phyloP scores from a whole-genome alignment of 2,329 filamentous ascomycete genomes.

The Claviceps sp. region DNA sequence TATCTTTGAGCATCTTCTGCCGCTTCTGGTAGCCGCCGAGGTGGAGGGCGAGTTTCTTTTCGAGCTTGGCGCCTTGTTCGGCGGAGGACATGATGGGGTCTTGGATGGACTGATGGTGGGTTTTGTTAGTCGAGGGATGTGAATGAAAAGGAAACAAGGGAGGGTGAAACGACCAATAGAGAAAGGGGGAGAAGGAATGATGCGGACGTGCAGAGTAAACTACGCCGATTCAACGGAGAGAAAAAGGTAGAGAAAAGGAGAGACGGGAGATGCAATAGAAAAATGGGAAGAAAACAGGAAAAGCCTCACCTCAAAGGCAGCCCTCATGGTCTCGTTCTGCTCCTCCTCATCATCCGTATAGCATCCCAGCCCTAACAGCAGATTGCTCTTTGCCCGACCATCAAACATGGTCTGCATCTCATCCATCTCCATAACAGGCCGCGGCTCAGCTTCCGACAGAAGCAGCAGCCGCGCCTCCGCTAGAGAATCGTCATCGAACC shows the following conservation, averaged over 20 bases:
- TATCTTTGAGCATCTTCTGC: conserved; percentile 64
- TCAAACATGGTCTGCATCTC: conserved; percentile 42
- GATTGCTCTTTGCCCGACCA: conserved; percentile 35
- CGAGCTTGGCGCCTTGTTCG: conserved; percentile 70
- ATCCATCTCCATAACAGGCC: conserved; percentile 33
- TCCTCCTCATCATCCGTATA: conserved; percentile 68
- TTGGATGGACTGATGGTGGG: conserved; percentile 45
- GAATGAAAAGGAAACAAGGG: not conserved
- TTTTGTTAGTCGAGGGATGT: not conserved
- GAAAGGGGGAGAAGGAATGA: too few relatives aligned
- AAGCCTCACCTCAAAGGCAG: conserved; percentile 57
- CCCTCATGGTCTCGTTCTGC: conserved; percentile 45
- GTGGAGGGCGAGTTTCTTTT: conserved; percentile 83
- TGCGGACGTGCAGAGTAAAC: too few relatives aligned
- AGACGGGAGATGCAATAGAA: too few relatives aligned
- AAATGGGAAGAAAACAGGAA: not conserved
- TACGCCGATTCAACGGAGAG: not conserved
- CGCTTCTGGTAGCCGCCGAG: conserved; percentile 85
- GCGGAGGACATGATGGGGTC: conserved; percentile 60
- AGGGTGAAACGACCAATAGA: not conserved
- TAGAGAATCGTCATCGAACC: conserved; percentile 57
- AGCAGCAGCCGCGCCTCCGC: conserved; percentile 67
- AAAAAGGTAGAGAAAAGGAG: not conserved
- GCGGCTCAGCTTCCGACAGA: conserved; percentile 49
- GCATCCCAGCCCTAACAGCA: conserved; percentile 68